Conservation (phyloP, 352 stramenopile species). For the Phytophthora niederhauseri region DNA sequence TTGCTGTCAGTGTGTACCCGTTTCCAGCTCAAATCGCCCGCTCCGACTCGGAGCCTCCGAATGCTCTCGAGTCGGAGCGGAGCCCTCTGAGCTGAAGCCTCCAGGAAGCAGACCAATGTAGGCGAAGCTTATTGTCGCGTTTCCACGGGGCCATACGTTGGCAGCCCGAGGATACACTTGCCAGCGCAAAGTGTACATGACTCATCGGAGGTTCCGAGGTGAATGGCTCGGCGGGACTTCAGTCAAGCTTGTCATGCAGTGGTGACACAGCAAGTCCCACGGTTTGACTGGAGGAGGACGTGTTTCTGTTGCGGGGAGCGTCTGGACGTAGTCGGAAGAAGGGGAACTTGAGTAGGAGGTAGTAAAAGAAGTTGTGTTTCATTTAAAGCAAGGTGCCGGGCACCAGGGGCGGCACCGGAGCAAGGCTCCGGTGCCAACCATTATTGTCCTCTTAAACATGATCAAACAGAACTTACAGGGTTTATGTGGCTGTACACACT, state of each 20-base stretch:
- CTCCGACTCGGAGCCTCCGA: no score
- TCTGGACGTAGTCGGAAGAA: no score
- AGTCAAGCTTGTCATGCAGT: slow-evolving; percentile 12
- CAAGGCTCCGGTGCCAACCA: no score
- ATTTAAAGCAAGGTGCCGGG: no score
- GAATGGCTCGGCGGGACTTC: slow-evolving; percentile 19
- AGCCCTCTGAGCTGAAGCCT: slow-evolving; percentile 16
- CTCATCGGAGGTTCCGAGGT: slow-evolving; percentile 11
- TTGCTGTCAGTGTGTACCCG: not conserved
- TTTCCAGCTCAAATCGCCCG: slow-evolving; percentile 18
- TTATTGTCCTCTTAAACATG: no score
- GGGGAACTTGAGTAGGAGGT: no score
- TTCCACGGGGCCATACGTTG: slow-evolving; percentile 26
- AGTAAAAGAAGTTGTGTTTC: no score
- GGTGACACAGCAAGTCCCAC: slow-evolving; percentile 20
- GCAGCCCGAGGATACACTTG: not conserved
- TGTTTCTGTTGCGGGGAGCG: slow-evolving; percentile 27
- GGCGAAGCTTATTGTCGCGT: slow-evolving; percentile 25
- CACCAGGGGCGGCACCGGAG: no score
- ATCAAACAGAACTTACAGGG: not conserved
- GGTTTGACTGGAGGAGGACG: slow-evolving; percentile 34
- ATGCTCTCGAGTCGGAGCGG: not conserved
- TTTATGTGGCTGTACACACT: not conserved
- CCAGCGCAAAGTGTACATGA: slow-evolving; percentile 11
- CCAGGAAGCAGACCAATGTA: slow-evolving; percentile 25